Evolutionary conservation across 768 basidiomycete genomes (phyloP).

Genomic region (Boletus tomentosulus): DNA sequence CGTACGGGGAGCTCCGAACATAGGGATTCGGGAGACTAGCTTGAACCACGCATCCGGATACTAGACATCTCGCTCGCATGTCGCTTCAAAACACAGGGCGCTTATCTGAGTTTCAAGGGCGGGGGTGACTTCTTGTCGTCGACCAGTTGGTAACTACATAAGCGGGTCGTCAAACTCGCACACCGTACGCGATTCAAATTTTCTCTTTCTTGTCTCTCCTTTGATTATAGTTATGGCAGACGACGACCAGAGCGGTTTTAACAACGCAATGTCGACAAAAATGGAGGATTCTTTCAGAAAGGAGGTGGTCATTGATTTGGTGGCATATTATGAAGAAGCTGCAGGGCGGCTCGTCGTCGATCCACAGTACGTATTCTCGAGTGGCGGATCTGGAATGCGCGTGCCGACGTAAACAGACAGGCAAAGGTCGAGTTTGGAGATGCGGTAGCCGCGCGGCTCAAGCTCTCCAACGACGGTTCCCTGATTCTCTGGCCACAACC

Average conservation of each 20-base stretch:
- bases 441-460: constrained; percentile 40
- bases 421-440: constrained; percentile 50
- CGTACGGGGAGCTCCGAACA: not conserved
- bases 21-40: not conserved
- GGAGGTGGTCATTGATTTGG: constrained; percentile 26
- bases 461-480: constrained; percentile 41
- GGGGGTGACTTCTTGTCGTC: not conserved
- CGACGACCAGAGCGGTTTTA: not conserved
- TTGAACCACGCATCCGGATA: not conserved
- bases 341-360: constrained; percentile 62
- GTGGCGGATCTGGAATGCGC: not conserved
- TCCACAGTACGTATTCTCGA: constrained; percentile 42
- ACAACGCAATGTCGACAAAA: not conserved
- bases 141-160: not conserved
- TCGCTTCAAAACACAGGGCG: not conserved
- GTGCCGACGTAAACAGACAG: constrained; percentile 29
- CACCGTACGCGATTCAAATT: not conserved
- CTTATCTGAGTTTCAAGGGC: not conserved
- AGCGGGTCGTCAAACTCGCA: not conserved
- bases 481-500: constrained; percentile 57
- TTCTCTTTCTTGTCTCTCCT: not conserved
- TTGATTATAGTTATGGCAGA: not conserved
- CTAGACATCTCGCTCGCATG: not conserved
- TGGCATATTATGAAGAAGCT: constrained; percentile 46
- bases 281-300: constrained; percentile 1